Percentiles rank a stretch among this genome's conserved stretches.
phyloP scores from a whole-genome alignment of 1,284 basidiomycete genomes.

The Cryptococcus depauperatus region DNA sequence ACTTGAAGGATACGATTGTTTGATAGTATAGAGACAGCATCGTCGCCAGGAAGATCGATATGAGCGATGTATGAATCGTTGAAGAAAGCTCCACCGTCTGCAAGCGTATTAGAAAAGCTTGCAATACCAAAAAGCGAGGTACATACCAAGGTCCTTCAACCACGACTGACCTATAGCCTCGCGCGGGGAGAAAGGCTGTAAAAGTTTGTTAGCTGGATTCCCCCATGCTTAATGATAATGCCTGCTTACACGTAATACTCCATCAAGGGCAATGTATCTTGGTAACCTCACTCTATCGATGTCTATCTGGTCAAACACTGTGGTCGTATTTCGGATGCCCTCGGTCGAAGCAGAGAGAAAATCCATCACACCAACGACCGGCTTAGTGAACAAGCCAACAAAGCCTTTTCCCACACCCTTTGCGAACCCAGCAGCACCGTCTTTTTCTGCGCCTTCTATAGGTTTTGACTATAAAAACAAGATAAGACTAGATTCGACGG shows the following conservation, averaged over 20 bases:
- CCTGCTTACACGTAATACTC: conserved; percentile 65
- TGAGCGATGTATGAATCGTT: conserved; percentile 87
- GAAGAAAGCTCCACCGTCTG: conserved; percentile 64
- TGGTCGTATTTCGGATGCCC: conserved; percentile 97
- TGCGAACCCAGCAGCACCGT: conserved; percentile 92
- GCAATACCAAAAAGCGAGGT: conserved; percentile 51
- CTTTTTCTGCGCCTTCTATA: conserved; percentile 90
- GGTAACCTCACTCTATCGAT: conserved; percentile 85
- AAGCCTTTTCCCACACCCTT: conserved; percentile 96
- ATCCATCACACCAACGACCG: conserved; percentile 93
- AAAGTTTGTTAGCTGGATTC: neutral
- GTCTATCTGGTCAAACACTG: conserved; percentile 88
- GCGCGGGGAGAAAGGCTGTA: conserved; percentile 72
- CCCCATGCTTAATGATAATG: neutral
- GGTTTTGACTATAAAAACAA: conserved; percentile 64
- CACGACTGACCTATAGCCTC: conserved; percentile 94
- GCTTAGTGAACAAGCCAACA: conserved; percentile 85
- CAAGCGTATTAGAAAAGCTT: neutral
- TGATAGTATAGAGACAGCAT: conserved; percentile 77
- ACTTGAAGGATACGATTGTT: conserved; percentile 71
- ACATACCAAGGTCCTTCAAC: conserved; percentile 79
- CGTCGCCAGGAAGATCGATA: conserved; percentile 70
- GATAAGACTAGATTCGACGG: neutral
- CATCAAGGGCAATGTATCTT: conserved; percentile 75
- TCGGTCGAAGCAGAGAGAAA: conserved; percentile 93